phyloP scores from a whole-genome alignment of 2,329 filamentous ascomycete genomes.

The Alternaria tenuissima region DNA sequence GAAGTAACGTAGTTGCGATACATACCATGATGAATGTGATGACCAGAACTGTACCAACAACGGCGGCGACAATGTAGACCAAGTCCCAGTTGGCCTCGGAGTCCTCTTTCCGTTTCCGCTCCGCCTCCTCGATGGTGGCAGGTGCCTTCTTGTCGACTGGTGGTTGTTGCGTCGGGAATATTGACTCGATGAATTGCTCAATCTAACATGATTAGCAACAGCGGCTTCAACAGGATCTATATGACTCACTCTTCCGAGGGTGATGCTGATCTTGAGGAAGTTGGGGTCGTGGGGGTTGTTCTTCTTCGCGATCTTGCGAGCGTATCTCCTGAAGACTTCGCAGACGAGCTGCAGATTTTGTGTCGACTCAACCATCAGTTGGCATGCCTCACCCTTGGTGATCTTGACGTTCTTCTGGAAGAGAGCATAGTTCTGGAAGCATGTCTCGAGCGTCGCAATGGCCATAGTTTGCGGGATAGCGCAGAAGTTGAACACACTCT shows the following conservation, averaged over 20 bases:
- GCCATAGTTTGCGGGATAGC: conserved; percentile 98
- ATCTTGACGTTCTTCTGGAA: conserved; percentile 94
- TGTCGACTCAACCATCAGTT: conserved; percentile 89
- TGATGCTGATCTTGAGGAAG: conserved; percentile 88
- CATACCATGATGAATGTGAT: conserved; percentile 83
- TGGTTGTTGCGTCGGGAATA: conserved; percentile 86
- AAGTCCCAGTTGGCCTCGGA: conserved; percentile 63
- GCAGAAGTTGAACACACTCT: conserved; percentile 98
- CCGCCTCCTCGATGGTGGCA: conserved; percentile 63
- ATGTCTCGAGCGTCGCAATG: conserved; percentile 89
- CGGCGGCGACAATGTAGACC: conserved; percentile 70
- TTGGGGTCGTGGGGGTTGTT: conserved; percentile 94
- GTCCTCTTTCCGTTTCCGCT: conserved; percentile 61
- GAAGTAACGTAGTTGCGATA: conserved; percentile 19
- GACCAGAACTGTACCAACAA: conserved; percentile 72
- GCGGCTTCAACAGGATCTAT: background rate
- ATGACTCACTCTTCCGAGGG: conserved; percentile 77
- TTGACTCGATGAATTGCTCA: conserved; percentile 92
- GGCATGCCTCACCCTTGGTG: conserved; percentile 90
- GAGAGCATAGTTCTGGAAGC: conserved; percentile 89
- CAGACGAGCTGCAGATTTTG: conserved; percentile 86
- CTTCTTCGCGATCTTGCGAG: conserved; percentile 86
- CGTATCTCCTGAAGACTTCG: conserved; percentile 80
- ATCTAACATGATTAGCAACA: conserved; percentile 64
- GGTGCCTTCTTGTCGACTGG: conserved; percentile 53